Base-by-base conservation (phyloP, 2,329 filamentous ascomycete species). In the Fusarium duplospermum region DNA sequence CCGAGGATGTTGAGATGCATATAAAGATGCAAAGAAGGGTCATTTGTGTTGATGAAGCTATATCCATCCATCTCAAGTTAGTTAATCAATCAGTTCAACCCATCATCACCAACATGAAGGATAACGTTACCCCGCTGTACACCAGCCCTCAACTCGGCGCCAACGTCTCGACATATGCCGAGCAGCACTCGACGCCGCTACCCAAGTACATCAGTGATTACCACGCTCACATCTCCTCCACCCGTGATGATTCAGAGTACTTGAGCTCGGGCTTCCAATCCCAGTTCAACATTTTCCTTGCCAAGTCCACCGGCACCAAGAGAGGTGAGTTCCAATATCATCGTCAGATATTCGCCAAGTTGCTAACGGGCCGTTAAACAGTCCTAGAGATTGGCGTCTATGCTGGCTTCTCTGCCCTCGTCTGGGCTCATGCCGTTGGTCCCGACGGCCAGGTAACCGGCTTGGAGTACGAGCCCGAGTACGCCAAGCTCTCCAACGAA, bases 361-460 rank as follows among this genome's bases (percentile, higher is more conserved):
- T 27, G 10, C 24, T 50, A 27, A 50, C 45, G 45, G 45, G 24
- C 45, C 11, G 11, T 10, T 1, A 6, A n/a, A 16, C 24, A 87
- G 85, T 87, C 18, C 83, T 88, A 60, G 86, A 88, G 68, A 81
- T 88, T 38, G 86, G 86, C 45, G 85, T 87, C 64, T 88, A 85
- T 67, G 80, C 86, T 24, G 86, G 86, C 45, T 87, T 86, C 78
- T 87, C 86, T n/a, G 80, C 82, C 73, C 81, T 87, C 75, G 81
- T 85, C 18, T 88, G 86, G 86, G 78, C 85, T 3, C 82, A 88
- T 24, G 86, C 85, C 33, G 81, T 86, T 4, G 86, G 86, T 0
- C 81, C 82, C 3, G 77, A 81, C 2, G 86, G 86, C 59, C 77
- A 76, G 16, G 86, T 88, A 57, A 83, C 56, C 76, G 86, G 77